Evolutionary conservation across 169 alveolate species (phyloP), one percentile per base, ranked within the genome.

Genomic region (Amoebophrya sp.): DNA sequence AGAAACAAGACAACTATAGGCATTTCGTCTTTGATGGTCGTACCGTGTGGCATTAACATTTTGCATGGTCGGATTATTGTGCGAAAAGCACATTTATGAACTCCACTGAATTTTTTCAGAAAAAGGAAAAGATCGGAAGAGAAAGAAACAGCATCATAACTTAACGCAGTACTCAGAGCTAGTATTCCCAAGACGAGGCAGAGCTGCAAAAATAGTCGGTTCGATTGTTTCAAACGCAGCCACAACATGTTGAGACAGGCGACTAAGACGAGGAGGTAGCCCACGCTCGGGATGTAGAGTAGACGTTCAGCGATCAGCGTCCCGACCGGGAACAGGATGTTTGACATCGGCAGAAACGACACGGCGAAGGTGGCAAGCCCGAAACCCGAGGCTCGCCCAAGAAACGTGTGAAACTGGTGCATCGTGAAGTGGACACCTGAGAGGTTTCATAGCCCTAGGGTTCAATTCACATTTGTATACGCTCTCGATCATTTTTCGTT

Each of bases 321-420:
- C 0, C 94, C 94, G 40, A 92, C 94, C 0, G 94, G 94, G 66
- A 92, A 92, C 39, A 92, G 54, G 25, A 92, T 39, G 83, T 92
- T 92, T 40, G 94, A 92, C 94, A 92, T 92, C 14, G 94, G 94
- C n/a, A 92, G n/a, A 29, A 92, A 92, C 77, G 92, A 39, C 32
- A 92, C 77, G 18, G 90, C 53, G 40, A 88, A 88, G 40, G 40
- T 33, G 1, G 90, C 90, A 12, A 35, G 53, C 23, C 53, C 40
- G 23, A 88, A 40, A 0, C 35, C 41, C 32, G n/a, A 23, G 90
- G 53, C 90, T 1, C 90, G 90, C 18, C 66, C 66, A 18, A 47
- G 66, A 12, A 18, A 47, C 66, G 66, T 47, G 18, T 47, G 66
- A 47, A 47, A 47, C 18, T 47, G 66, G 18, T 47, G 66, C 66